These are phyloP conservation scores for Paragyromitra xinjiangensis DNA, from an alignment of 495 filamentous ascomycete genomes.

Conservation along the genomic window DNA sequence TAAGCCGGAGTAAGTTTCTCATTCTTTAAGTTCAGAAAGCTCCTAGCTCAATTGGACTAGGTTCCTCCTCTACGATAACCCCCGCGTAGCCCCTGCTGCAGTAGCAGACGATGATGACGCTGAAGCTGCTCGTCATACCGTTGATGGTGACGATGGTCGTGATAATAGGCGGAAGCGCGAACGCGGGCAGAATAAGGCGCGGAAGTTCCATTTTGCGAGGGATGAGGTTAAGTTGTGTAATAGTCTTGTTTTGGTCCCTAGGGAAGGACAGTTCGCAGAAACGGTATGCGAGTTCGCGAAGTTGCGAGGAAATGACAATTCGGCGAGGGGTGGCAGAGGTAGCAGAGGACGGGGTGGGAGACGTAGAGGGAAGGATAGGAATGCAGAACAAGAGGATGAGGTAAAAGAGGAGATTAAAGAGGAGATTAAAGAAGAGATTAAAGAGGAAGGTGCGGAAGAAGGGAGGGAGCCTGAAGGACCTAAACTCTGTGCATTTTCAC, in stretches of 20 bases:
- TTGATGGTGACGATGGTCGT: constrained; percentile 57
- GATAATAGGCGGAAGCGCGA: constrained; percentile 71
- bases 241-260: constrained; percentile 74
- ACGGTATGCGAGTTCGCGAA: constrained; percentile 48
- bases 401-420: constrained; percentile 33
- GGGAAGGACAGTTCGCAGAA: constrained; percentile 45
- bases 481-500: constrained; percentile 75
- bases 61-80: constrained; percentile 64
- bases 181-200: constrained; percentile 83
- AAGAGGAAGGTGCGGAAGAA: constrained; percentile 10
- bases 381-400: constrained; percentile 43
- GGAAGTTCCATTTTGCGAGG: constrained; percentile 81
- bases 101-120: constrained; percentile 73
- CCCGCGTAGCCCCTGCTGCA: constrained; percentile 29
- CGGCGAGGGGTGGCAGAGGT: constrained; percentile 14
- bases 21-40: constrained; percentile 14
- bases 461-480: constrained; percentile 33
- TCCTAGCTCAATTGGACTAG: constrained; percentile 59
- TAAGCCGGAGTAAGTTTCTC: constrained; percentile 74
- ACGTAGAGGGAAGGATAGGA: constrained; percentile 10
- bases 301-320: constrained; percentile 13
- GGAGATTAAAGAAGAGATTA: constrained; percentile 3
- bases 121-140: constrained; percentile 66
- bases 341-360: constrained; percentile 33
- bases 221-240: constrained; percentile 83